phyloP scores from a whole-genome alignment of 768 basidiomycete species.

The Lactarius hengduanensis region DNA sequence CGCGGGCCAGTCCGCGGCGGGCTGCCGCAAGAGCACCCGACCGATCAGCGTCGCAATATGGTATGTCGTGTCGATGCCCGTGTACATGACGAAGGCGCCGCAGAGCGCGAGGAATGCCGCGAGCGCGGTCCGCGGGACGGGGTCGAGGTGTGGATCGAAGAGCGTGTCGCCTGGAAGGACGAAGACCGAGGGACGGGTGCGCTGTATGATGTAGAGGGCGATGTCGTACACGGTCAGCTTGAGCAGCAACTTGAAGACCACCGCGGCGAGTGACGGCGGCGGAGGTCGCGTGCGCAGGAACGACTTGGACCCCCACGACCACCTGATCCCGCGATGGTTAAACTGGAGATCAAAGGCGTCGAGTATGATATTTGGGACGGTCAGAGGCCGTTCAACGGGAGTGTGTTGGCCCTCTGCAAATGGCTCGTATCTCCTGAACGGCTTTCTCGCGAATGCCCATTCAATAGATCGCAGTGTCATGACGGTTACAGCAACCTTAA shows the following conservation, averaged over 20 bases:
- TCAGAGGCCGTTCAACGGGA: constrained; percentile 9
- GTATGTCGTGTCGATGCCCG: constrained; percentile 28
- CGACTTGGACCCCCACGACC: constrained; percentile 27
- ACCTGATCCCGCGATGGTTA: constrained; percentile 25
- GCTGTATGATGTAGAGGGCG: constrained; percentile 14
- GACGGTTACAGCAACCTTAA: constrained; percentile 5
- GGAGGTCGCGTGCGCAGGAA: not conserved
- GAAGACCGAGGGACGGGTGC: constrained; percentile 13
- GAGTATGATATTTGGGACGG: constrained; percentile 13
- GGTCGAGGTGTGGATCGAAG: constrained; percentile 16
- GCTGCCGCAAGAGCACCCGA: constrained; percentile 35
- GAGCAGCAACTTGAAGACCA: constrained; percentile 1
- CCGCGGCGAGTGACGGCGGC: not conserved
- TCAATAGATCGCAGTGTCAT: constrained; percentile 12
- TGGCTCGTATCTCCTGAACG: constrained; percentile 13
- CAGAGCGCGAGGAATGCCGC: constrained; percentile 17
- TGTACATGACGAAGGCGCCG: constrained; percentile 21
- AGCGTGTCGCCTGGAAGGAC: constrained; percentile 11
- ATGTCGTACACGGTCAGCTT: constrained; percentile 14
- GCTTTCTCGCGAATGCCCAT: constrained; percentile 17
- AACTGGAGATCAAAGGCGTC: constrained; percentile 24
- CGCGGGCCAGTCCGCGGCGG: constrained; percentile 39
- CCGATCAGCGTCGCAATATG: constrained; percentile 31
- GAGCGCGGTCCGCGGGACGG: not conserved
- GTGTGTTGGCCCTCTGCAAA: not conserved